Evolutionary conservation across 257 asterid genomes (phyloP).

Genomic region (Linderniella brevidens): DNA sequence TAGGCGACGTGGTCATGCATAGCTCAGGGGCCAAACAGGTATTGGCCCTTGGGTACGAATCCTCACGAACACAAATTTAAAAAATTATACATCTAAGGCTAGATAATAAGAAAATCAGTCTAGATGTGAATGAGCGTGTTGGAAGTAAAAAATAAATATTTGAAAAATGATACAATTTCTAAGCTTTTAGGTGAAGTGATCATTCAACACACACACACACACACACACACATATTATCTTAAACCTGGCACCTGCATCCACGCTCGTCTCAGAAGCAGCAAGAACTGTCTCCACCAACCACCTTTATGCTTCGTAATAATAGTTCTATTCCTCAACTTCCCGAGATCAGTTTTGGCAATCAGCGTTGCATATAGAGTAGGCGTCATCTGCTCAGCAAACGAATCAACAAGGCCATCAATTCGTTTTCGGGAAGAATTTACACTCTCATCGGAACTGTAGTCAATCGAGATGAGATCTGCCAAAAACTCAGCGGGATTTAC

Average conservation of each 20-base stretch:
- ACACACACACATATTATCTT: neutral
- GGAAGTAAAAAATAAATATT: no score
- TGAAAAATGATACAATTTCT: no score
- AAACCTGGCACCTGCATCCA: slow-evolving; percentile 99
- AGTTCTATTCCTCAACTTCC: slow-evolving; percentile 24
- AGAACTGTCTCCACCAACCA: slow-evolving; percentile 84
- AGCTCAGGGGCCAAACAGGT: no score
- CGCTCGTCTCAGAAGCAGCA: slow-evolving; percentile 78
- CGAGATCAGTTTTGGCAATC: slow-evolving; percentile 23
- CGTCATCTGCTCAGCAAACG: slow-evolving; percentile 57
- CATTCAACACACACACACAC: neutral
- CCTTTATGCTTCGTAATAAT: slow-evolving; percentile 30
- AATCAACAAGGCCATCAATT: slow-evolving; percentile 65
- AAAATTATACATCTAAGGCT: no score
- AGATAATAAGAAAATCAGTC: no score
- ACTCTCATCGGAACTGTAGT: slow-evolving; percentile 74
- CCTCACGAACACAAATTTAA: no score
- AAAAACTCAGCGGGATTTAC: slow-evolving; percentile 95
- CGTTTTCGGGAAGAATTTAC: slow-evolving; percentile 63
- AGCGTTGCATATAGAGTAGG: slow-evolving; percentile 48
- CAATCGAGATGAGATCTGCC: slow-evolving; percentile 95
- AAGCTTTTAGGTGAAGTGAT: no score
- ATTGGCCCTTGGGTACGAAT: no score
- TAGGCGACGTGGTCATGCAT: no score
- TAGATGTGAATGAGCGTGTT: no score